These are phyloP conservation scores for Podochytrium sp. DNA, from an alignment of 192 early-diverging fungal species.

Conservation along the genomic window DNA sequence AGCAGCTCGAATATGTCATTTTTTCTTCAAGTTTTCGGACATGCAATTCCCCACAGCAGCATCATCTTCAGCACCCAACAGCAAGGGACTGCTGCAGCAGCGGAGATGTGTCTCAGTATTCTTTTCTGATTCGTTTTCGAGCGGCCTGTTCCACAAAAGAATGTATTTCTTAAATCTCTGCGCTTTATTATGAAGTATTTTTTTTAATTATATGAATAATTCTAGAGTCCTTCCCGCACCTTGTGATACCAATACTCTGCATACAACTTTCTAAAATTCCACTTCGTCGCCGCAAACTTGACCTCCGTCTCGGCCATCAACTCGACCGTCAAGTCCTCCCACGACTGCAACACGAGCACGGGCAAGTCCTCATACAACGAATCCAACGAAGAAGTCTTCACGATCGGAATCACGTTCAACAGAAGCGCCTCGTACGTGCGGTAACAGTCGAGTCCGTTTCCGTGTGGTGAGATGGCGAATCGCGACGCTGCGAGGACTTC, in stretches of 20 bases:
- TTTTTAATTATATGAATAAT: too few relatives aligned
- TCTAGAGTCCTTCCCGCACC: too few relatives aligned
- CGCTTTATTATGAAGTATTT: too few relatives aligned
- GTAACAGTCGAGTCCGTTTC: slow-evolving; percentile 17
- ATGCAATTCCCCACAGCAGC: too few relatives aligned
- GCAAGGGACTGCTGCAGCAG: too few relatives aligned
- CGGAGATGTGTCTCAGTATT: too few relatives aligned
- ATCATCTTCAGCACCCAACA: too few relatives aligned
- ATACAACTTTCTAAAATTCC: neutral
- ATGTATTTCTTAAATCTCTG: too few relatives aligned
- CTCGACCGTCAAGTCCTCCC: neutral
- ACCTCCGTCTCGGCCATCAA: neutral
- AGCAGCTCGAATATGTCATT: too few relatives aligned
- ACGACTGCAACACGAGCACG: neutral
- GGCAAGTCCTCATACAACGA: neutral
- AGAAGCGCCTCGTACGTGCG: slow-evolving; percentile 18
- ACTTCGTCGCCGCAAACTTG: neutral
- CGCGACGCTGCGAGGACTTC: neutral
- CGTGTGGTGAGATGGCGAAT: slow-evolving; percentile 18
- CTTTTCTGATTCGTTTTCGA: too few relatives aligned
- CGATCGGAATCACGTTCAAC: neutral
- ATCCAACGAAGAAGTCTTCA: slow-evolving; percentile 10
- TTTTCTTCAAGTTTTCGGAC: too few relatives aligned
- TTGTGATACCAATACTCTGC: neutral
- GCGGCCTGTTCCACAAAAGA: too few relatives aligned